A percentile compares a stretch with the other conserved stretches of the same genome.
Evolutionary conservation across 495 filamentous ascomycete genomes (phyloP).

Genomic region (Daldinia grandis): DNA sequence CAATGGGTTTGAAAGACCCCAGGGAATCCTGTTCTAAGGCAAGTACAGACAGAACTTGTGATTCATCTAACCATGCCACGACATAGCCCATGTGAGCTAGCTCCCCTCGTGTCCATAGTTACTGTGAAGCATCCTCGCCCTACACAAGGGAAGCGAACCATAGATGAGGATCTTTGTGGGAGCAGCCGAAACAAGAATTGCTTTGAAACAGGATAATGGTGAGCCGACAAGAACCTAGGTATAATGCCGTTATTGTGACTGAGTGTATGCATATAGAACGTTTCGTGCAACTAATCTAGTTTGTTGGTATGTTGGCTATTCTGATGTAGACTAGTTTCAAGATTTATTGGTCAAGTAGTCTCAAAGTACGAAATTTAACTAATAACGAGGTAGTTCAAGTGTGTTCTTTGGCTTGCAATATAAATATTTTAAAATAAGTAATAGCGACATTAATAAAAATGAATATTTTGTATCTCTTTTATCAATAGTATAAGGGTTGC

Average conservation of each 20-base stretch:
- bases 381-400: neutral
- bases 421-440: neutral
- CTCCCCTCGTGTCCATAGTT: neutral
- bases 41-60: neutral
- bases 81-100: neutral
- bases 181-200: neutral
- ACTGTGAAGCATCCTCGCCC: neutral
- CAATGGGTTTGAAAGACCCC: neutral
- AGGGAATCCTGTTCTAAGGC: neutral
- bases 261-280: neutral
- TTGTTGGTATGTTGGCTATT: neutral
- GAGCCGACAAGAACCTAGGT: neutral
- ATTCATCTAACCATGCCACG: neutral
- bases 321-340: neutral
- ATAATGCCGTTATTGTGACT: neutral
- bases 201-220: neutral
- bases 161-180: neutral
- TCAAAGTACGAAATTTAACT: neutral
- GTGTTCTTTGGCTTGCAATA: neutral
- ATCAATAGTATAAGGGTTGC: neutral
- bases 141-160: neutral
- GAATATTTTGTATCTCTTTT: no score
- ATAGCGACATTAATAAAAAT: no score
- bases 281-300: neutral
- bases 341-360: neutral